Base-by-base conservation (phyloP, 345 rosid species). In the Pistacia atlantica region DNA sequence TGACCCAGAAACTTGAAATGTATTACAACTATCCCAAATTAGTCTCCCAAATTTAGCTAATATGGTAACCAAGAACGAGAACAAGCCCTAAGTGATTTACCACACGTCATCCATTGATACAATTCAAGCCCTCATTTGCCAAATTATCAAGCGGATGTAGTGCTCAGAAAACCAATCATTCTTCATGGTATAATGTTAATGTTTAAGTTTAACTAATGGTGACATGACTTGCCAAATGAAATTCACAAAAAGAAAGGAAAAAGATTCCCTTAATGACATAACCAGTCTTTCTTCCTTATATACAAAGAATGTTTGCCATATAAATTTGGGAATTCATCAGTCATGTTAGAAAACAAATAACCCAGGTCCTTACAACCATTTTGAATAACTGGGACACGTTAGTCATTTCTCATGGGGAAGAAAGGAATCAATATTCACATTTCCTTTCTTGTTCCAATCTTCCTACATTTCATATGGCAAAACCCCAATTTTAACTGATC, bases 381-480 rank as follows among this genome's bases (percentile, higher is more conserved):
- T 55, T 20, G 54, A 58, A 25, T 17, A 74, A 64, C 56, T 17
- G 22, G 12, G 73, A 58, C 28, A 48, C 28, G 71, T 72, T 57
- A 52, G 72, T 48, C 59, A 45, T 75, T 52, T 78, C 68, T 42
- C 46, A 31, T 0, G 42, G 73, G 71, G 73, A 35, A 61, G 28
- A 52, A 71, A 46, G 69, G 54, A 72, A 60, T 65, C 28, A 31
- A 72, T 78, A 68, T 71, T 80, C 74, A 80, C 35, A 59, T 35
- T 66, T 69, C 59, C 76, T 18, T 38, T 69, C 67, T 69, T 64
- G 55, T 46, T 65, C 57, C 58, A 56, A 46, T 54, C 70, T 75
- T 79, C 82, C 82, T 76, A 77, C 76, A 72, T 79, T 46, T 51
- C 31, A 72, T 62, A 31, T 62, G 58, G 46, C 12, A 54, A 69